A percentile compares a stretch with the other conserved stretches of the same genome.
Evolutionary conservation across 2,329 filamentous ascomycete species (phyloP).

Genomic region (Cadophora sp.): DNA sequence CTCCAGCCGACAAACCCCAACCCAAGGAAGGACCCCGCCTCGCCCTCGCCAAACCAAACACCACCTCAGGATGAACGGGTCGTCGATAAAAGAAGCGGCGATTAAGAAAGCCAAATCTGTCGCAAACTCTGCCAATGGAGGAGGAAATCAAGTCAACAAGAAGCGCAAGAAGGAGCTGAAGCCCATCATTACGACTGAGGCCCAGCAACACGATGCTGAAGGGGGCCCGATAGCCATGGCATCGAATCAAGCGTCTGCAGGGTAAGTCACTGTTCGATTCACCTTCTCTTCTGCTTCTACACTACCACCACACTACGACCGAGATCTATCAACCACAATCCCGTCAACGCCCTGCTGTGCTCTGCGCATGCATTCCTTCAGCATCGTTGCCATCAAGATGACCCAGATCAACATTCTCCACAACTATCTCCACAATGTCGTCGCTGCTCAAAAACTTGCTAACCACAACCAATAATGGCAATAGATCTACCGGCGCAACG

Average conservation of each 20-base stretch:
- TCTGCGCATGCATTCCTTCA: conserved; percentile 5
- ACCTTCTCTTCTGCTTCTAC: conserved; percentile 21
- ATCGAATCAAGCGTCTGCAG: conserved; percentile 44
- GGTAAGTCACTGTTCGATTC: conserved; percentile 41
- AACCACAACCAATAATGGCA: conserved; percentile 37
- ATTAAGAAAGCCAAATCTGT: conserved; percentile 57
- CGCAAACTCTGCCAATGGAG: conserved; percentile 58
- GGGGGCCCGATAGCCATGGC: conserved; percentile 38
- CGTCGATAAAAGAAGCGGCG: conserved; percentile 29
- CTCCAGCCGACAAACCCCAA: conserved; percentile 2
- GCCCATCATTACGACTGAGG: conserved; percentile 64
- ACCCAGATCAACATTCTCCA: conserved; percentile 22
- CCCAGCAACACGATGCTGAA: conserved; percentile 49
- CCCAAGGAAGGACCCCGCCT: conserved; percentile 6
- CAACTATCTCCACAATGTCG: conserved; percentile 36
- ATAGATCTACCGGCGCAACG: conserved; percentile 41
- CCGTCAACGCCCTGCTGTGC: conserved; percentile 6
- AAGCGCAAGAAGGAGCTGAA: conserved; percentile 67
- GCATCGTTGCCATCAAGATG: conserved; percentile 22
- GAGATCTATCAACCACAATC: conserved; percentile 14
- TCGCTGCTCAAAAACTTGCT: conserved; percentile 41
- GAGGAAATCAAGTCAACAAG: conserved; percentile 56
- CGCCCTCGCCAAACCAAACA: background rate
- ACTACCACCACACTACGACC: conserved; percentile 42
- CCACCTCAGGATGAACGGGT: conserved; percentile 41